Percentiles rank a stretch among this genome's conserved stretches.
These are phyloP conservation scores for Podochytrium sp. DNA, from an alignment of 192 early-diverging fungal species.

Conservation along the genomic window DNA sequence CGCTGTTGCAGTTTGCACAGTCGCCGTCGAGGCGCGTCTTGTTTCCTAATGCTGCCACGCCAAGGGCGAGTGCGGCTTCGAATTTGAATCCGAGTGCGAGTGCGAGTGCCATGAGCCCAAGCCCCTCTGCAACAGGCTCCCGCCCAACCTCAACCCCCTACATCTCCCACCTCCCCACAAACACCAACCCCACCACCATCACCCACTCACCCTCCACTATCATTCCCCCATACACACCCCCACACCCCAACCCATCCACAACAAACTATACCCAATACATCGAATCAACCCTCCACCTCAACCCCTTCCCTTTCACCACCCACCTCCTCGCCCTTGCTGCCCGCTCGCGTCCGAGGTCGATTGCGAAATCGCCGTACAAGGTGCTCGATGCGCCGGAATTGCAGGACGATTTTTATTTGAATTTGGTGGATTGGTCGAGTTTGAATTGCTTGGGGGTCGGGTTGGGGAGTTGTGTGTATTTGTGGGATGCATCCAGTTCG, in stretches of 20 bases:
- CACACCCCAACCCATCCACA: not conserved
- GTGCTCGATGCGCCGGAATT: conserved; percentile 93
- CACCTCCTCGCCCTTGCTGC: not conserved
- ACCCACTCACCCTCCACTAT: too few species aligned
- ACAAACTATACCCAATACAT: not conserved
- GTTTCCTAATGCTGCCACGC: not conserved
- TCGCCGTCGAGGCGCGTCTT: not conserved
- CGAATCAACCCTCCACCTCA: not conserved
- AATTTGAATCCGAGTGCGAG: too few species aligned
- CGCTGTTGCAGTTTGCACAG: not conserved
- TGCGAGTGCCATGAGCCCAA: too few species aligned
- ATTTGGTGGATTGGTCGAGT: conserved; percentile 92
- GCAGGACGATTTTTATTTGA: conserved; percentile 94
- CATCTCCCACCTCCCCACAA: too few species aligned
- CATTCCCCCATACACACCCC: too few species aligned
- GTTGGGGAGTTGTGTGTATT: conserved; percentile 82
- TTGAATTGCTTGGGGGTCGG: conserved; percentile 83
- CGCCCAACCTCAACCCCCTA: too few species aligned
- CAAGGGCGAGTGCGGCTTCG: too few species aligned
- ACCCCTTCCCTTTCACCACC: not conserved
- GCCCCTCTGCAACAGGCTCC: too few species aligned
- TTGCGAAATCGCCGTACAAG: not conserved
- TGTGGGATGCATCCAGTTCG: conserved; percentile 85
- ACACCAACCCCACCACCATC: too few species aligned
- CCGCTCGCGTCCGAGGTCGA: not conserved